These are phyloP conservation scores for Globisporangium perplexum DNA, from an alignment of 352 stramenopile genomes.

Conservation along the genomic window DNA sequence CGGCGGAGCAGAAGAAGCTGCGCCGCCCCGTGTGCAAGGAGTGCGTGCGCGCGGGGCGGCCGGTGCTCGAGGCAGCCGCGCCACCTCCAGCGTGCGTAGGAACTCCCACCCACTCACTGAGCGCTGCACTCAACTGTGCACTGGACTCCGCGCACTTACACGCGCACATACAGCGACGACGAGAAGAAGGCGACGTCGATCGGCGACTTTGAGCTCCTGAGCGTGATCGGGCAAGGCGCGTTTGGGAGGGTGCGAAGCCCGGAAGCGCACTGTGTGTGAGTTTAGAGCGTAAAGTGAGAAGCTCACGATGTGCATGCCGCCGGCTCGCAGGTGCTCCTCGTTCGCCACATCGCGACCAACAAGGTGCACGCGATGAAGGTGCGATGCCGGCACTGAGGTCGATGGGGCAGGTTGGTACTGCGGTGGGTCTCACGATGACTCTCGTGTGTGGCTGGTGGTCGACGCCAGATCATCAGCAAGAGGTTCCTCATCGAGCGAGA, in stretches of 20 bases:
- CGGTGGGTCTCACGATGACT: not conserved
- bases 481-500: constrained; percentile 74
- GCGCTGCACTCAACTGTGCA: too few species aligned
- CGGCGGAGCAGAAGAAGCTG: constrained; percentile 41
- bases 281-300: too few species aligned
- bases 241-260: constrained; percentile 45
- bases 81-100: constrained; percentile 1
- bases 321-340: constrained; percentile 52
- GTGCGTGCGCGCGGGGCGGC: constrained; percentile 45
- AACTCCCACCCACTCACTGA: too few species aligned
- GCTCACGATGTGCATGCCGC: not conserved
- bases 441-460: not conserved
- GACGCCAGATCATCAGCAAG: constrained; percentile 78
- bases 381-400: not conserved
- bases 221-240: constrained; percentile 91
- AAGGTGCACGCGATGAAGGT: constrained; percentile 84
- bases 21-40: constrained; percentile 67
- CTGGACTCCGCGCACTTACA: not conserved
- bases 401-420: not conserved
- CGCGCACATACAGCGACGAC: not conserved
- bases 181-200: constrained; percentile 56
- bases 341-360: constrained; percentile 47
- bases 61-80: constrained; percentile 5
- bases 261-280: not conserved
- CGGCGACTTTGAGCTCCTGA: constrained; percentile 96